phyloP scores from a whole-genome alignment of 139 green algal genomes.

The Coelastrella sp. region DNA sequence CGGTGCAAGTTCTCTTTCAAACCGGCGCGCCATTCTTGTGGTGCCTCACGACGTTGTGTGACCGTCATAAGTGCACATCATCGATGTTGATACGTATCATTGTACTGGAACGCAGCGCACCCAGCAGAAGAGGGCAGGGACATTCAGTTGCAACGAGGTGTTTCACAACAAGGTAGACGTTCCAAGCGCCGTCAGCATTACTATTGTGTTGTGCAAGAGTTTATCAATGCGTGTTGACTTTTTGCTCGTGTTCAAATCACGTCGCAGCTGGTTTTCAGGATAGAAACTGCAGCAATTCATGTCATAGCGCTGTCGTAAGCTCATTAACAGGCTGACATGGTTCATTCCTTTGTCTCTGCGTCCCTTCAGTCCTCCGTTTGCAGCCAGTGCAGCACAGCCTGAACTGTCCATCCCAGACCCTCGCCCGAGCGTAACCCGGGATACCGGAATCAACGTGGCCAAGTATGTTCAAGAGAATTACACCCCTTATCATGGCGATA shows the following conservation, averaged over 20 bases:
- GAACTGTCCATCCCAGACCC: background rate
- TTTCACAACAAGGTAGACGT: background rate
- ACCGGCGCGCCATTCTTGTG: background rate
- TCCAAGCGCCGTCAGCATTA: too few relatives aligned
- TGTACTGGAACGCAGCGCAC: too few relatives aligned
- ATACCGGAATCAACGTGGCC: constrained; percentile 41
- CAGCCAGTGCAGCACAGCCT: constrained; percentile 31
- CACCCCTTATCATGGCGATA: constrained; percentile 67
- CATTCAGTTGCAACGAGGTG: too few relatives aligned
- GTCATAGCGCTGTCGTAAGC: background rate
- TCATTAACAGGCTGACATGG: background rate
- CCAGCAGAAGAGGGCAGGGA: too few relatives aligned
- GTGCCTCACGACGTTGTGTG: too few relatives aligned
- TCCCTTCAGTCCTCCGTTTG: background rate
- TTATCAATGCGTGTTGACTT: too few relatives aligned
- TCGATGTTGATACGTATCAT: too few relatives aligned
- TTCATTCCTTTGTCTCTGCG: background rate
- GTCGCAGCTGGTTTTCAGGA: background rate
- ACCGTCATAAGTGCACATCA: too few relatives aligned
- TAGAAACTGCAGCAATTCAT: background rate
- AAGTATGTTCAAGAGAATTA: constrained; percentile 58
- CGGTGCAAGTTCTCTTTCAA: background rate
- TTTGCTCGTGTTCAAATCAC: background rate
- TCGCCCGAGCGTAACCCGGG: background rate
- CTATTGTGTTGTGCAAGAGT: too few relatives aligned